Evolutionary conservation across 257 asterid genomes (phyloP).

Genomic region (Primulina huaijiensis): DNA sequence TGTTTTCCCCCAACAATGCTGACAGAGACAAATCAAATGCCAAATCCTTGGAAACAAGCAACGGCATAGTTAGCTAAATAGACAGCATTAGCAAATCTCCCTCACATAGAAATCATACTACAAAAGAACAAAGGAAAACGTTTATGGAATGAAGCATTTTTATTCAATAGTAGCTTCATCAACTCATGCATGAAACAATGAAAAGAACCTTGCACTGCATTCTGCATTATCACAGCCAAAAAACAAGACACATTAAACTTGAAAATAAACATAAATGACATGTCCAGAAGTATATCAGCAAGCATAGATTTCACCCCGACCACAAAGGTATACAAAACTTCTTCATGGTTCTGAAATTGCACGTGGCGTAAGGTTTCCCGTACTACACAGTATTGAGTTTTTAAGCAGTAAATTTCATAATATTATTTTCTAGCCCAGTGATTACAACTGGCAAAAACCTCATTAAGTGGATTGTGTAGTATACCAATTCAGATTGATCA

Average conservation of each 20-base stretch:
- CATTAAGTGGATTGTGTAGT: not conserved
- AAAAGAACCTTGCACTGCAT: not conserved
- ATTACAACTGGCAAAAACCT: too few relatives aligned
- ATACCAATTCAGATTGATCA: constrained; percentile 1
- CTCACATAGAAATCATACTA: constrained; percentile 1
- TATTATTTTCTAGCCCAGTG: not conserved
- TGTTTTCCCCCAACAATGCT: constrained; percentile 93
- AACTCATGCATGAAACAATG: not conserved
- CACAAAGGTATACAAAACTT: not conserved
- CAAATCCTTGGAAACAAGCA: constrained; percentile 57
- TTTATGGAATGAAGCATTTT: not conserved
- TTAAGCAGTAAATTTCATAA: too few relatives aligned
- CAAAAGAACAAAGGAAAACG: not conserved
- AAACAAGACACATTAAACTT: not conserved
- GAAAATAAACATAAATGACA: not conserved
- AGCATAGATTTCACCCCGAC: not conserved
- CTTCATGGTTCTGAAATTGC: not conserved
- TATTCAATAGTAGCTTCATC: constrained; percentile 1
- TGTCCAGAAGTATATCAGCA: constrained; percentile 13
- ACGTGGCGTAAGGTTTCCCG: not conserved
- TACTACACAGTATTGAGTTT: not conserved
- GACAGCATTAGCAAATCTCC: not conserved
- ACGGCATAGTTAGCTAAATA: constrained; percentile 11
- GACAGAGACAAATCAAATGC: constrained; percentile 90
- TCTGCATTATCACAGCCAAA: constrained; percentile 18